phyloP scores from a whole-genome alignment of 2,329 filamentous ascomycete species.

The Nigrograna mackinnonii region DNA sequence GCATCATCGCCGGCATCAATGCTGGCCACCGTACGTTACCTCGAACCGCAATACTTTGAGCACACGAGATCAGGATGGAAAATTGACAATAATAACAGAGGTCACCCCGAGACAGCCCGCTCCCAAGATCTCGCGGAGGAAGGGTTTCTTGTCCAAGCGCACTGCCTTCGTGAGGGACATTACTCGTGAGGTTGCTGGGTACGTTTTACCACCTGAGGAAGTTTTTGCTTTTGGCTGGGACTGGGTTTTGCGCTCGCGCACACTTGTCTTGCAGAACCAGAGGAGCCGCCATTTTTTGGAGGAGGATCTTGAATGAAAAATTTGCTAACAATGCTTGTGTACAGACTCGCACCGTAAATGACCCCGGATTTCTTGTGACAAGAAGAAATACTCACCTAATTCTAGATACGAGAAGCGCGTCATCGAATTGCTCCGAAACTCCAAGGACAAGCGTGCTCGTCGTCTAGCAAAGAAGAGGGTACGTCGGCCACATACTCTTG shows the following conservation, averaged over 20 bases:
- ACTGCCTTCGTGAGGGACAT: conserved; percentile 96
- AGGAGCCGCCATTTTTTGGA: too few species aligned
- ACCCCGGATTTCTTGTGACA: conserved; percentile 1
- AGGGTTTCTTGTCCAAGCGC: conserved; percentile 95
- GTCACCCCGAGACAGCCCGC: conserved; percentile 56
- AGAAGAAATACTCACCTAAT: conserved; percentile 9
- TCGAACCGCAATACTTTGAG: conserved; percentile 3
- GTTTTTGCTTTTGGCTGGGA: neutral
- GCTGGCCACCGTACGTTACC: conserved; percentile 65
- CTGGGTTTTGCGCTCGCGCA: conserved; percentile 7
- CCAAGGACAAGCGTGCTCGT: conserved; percentile 97
- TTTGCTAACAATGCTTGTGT: conserved; percentile 12
- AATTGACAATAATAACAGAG: conserved; percentile 41
- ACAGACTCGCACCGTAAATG: conserved; percentile 45
- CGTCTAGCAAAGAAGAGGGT: conserved; percentile 99
- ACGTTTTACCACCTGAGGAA: conserved; percentile 46
- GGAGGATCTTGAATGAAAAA: too few species aligned
- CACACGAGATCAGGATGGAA: too few species aligned
- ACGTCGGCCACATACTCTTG: conserved; percentile 47
- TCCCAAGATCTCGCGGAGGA: conserved; percentile 67
- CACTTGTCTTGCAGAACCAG: neutral
- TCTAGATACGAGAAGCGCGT: conserved; percentile 84
- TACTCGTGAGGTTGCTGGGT: conserved; percentile 98
- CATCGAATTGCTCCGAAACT: conserved; percentile 98
- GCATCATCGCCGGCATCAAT: conserved; percentile 64